Conservation (phyloP, 2,329 filamentous ascomycete genomes). For the Exophiala phaeomuriformis region DNA sequence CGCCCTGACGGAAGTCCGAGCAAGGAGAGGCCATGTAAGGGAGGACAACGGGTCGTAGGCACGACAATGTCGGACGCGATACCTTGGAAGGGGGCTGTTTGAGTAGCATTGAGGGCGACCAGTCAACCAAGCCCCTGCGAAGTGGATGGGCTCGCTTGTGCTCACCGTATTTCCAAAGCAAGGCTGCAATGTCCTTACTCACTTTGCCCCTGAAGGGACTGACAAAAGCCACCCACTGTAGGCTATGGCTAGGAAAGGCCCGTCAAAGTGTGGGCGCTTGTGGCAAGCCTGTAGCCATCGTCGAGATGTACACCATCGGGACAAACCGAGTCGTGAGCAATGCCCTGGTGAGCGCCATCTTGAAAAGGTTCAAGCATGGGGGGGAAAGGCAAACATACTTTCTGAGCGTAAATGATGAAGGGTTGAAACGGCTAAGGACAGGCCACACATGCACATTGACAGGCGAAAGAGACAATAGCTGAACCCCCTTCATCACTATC, state of each 20-base stretch:
- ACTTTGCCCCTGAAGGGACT: slow-evolving; percentile 6
- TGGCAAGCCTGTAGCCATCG: neutral
- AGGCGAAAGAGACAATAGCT: no score
- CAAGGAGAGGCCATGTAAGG: slow-evolving; percentile 10
- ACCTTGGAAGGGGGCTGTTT: slow-evolving; percentile 19
- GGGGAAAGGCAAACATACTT: neutral
- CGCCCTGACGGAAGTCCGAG: slow-evolving; percentile 6
- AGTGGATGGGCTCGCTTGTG: neutral
- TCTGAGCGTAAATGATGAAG: neutral
- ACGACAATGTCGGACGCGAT: slow-evolving; percentile 14
- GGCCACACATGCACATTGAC: no score
- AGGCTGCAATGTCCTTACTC: slow-evolving; percentile 6
- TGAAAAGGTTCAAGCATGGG: neutral
- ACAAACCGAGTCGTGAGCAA: neutral
- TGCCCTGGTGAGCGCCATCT: neutral
- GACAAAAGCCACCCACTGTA: slow-evolving; percentile 13
- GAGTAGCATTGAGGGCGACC: neutral
- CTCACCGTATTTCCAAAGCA: slow-evolving; percentile 18
- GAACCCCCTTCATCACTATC: no score
- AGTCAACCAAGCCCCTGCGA: neutral
- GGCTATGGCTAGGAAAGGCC: slow-evolving; percentile 12
- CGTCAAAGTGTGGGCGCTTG: slow-evolving; percentile 2
- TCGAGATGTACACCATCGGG: neutral
- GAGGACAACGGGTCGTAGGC: slow-evolving; percentile 13
- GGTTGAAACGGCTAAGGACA: neutral